Evolutionary conservation across 2,329 filamentous ascomycete genomes (phyloP), one percentile per base, ranked within the genome.

Genomic region (Hypoxylon sp.): DNA sequence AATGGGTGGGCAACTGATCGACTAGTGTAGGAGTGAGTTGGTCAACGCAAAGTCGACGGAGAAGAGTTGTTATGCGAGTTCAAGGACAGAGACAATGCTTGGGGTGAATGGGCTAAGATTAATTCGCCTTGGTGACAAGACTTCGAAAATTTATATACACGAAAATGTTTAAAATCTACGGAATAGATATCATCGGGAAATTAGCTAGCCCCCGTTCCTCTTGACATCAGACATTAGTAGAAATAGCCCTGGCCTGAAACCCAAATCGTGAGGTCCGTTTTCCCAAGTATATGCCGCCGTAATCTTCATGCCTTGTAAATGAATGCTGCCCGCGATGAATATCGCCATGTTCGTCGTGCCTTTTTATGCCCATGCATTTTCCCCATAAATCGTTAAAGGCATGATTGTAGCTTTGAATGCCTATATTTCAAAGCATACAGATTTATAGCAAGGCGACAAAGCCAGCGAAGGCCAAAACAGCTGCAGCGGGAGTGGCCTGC

Each of bases 381-480:
- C 33, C 22, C 27, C 14, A 40, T 33, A 55, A 25, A 11, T 42
- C 51, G 25, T 53, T 46, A 6, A 33, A 37, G 35, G 30, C 37
- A 11, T 30, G 13, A 44, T 22, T 8, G 20, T 35, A 46, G 14
- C 17, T 58, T 63, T 33, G 14, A 2, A 33, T 44, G 50, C 46
- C 42, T 33, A 11, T 62, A 17, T 64, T 69, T 54, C 51, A 66
- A 54, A 58, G 40, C 35, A 25, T 17, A 25, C 20, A 14, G 35
- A 17, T 37, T 62, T 71, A 78, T 27, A 78, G 64, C 49, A 78
- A 17, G n/a, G 67, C 70, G 13, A 71, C 74, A 22, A 78, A 50
- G 22, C 77, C 77, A 13, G 75, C 76, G 33, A 74, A 74, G 30
- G 74, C 72, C 25, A 79, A 61, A 11, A 74, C 69, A 8, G 74